phyloP scores from a whole-genome alignment of 768 basidiomycete genomes.

The Suillus placidus region DNA sequence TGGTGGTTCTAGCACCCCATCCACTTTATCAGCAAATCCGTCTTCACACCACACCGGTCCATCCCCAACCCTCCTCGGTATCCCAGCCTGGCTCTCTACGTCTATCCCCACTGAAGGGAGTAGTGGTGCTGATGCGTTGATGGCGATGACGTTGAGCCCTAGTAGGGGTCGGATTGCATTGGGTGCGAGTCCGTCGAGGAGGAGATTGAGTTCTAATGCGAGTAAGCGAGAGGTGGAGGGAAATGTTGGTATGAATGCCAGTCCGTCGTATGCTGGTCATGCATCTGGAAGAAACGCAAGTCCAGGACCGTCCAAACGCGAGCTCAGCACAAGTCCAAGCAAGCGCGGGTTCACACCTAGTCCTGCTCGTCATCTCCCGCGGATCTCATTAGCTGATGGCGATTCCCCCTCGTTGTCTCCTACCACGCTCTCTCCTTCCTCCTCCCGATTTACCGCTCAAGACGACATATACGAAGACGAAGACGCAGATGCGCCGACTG shows the following conservation, averaged over 20 bases:
- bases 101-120: conserved; percentile 20
- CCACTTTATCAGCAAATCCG: conserved; percentile 13
- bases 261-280: background rate
- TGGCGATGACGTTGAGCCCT: conserved; percentile 41
- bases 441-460: conserved; percentile 1
- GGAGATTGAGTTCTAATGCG: background rate
- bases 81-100: conserved; percentile 36
- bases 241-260: background rate
- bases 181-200: conserved; percentile 5
- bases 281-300: conserved; percentile 19
- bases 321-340: conserved; percentile 8
- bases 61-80: conserved; percentile 24
- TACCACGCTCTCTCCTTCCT: conserved; percentile 7
- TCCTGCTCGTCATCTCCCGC: conserved; percentile 27
- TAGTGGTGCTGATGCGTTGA: conserved; percentile 34
- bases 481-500: background rate
- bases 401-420: background rate
- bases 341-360: conserved; percentile 9
- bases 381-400: conserved; percentile 20
- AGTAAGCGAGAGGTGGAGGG: background rate
- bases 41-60: conserved; percentile 17
- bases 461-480: background rate
- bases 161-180: conserved; percentile 1
- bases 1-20: conserved; percentile 5
- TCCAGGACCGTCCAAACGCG: conserved; percentile 25